Evolutionary conservation across 331 rosid genomes (phyloP), one percentile per base, ranked within the genome.

Genomic region (Quercus lobata): DNA sequence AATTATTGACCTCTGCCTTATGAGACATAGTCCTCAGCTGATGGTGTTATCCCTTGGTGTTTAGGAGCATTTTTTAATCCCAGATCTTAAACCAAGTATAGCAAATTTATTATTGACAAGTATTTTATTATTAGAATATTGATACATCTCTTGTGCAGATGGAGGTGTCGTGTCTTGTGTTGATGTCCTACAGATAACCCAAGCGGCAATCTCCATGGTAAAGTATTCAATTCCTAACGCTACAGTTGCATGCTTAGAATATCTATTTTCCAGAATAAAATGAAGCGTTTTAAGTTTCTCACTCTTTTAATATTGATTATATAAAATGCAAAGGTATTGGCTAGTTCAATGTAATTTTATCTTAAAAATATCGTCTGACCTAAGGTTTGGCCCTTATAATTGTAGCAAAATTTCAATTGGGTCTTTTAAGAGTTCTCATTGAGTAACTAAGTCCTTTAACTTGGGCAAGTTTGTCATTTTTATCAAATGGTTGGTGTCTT

Each of bases 181-280:
- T 80, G 99, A 95, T 83, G 99, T 95, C 78, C 88, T 95, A 80
- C 99, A 91, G 83, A 89, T 95, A 85, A 91, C 92, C 46, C 97
- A 95, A 55, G 98, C 98, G 1, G 98, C 98, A 78, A 87, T 95
- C 77, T 93, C 99, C 44, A 81, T 89, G 98, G 99, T 95, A 91
- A 87, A 46, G 78, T 73, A 62, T 72, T 82, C 41, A 49, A 55
- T 78, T 73, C 77, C 77, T 60, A 21, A 77, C 14, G 12, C 60
- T 1, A 17, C 25, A 22, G 57, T 60, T 41, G 27, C 44, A 44
- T 54, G 27, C 18, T 44, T 56, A 16, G 1, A 18, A 8, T 15
- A 3, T 49, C 17, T 52, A 74, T 74, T 49, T 52, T 32, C 46
- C 30, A 60, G 41, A 44, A 57, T 53, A 15, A n/a, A 41, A 57